Conservation (phyloP, 371 early-diverging fungal species). For the Quaeritorhiza haematococci region DNA sequence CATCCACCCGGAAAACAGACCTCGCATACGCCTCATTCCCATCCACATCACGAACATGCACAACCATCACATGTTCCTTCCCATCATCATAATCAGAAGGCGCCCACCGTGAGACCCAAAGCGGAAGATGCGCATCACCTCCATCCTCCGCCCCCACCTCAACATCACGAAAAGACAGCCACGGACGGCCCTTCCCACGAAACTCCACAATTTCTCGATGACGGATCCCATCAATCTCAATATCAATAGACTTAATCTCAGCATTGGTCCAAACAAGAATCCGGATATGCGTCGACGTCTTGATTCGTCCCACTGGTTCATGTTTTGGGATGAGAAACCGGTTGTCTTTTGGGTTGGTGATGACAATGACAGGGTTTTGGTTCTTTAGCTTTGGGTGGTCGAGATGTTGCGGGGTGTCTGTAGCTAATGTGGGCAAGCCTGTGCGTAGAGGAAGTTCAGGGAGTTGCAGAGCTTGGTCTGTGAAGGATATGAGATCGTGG, state of each 20-base stretch:
- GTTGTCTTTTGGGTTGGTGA: constrained; percentile 86
- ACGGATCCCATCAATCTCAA: constrained; percentile 45
- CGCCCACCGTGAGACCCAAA: constrained; percentile 71
- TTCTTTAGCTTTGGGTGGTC: not conserved
- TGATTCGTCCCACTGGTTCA: constrained; percentile 65
- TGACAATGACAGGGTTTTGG: constrained; percentile 62
- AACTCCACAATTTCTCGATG: constrained; percentile 33
- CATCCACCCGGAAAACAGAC: constrained; percentile 60
- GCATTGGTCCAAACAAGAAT: constrained; percentile 58
- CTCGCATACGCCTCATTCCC: constrained; percentile 41
- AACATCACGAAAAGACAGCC: constrained; percentile 20
- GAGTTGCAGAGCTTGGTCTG: constrained; percentile 62
- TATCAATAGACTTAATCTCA: constrained; percentile 18
- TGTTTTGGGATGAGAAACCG: constrained; percentile 63
- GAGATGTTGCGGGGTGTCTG: not conserved
- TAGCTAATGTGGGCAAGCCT: constrained; percentile 1
- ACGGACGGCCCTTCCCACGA: constrained; percentile 28
- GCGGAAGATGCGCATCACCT: constrained; percentile 48
- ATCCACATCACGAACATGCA: constrained; percentile 49
- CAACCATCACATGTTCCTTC: constrained; percentile 51
- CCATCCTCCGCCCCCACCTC: constrained; percentile 25
- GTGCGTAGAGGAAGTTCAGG: constrained; percentile 47
- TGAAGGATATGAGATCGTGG: constrained; percentile 78
- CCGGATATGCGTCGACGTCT: constrained; percentile 64
- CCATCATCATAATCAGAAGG: constrained; percentile 58